These are phyloP conservation scores for Nicotiana paniculata DNA, from an alignment of 257 asterid species.

Conservation along the genomic window DNA sequence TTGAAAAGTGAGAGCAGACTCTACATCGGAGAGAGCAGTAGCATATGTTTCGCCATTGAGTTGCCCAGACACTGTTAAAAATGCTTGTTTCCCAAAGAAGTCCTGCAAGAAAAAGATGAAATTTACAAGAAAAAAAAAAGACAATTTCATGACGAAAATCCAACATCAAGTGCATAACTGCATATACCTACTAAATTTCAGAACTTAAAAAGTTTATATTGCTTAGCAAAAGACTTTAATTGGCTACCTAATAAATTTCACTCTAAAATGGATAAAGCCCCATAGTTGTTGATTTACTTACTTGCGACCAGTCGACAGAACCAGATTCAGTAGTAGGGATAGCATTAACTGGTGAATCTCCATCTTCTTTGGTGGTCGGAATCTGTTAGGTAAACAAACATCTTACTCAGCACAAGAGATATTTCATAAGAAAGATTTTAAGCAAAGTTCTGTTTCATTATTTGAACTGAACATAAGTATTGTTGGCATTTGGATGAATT, in stretches of 20 bases:
- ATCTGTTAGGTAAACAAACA: slow-evolving; percentile 44
- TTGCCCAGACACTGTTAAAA: slow-evolving; percentile 95
- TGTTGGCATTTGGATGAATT: background rate
- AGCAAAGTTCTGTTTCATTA: background rate
- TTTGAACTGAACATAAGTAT: background rate
- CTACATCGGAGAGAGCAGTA: slow-evolving; percentile 92
- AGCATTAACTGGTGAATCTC: slow-evolving; percentile 56
- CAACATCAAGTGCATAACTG: background rate
- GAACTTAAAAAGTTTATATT: background rate
- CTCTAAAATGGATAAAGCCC: background rate
- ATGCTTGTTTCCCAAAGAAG: slow-evolving; percentile 94
- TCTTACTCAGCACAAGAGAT: background rate
- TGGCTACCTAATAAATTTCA: background rate
- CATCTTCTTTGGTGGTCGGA: slow-evolving; percentile 57
- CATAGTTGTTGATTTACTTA: slow-evolving; percentile 15
- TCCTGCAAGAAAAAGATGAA: slow-evolving; percentile 47
- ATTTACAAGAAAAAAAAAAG: background rate
- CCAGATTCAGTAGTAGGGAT: slow-evolving; percentile 78
- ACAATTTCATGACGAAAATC: background rate
- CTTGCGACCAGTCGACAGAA: slow-evolving; percentile 93
- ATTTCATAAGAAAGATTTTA: background rate
- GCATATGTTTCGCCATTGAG: slow-evolving; percentile 98
- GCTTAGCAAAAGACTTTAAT: background rate
- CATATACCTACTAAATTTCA: background rate
- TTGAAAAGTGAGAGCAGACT: slow-evolving; percentile 7